Conservation (phyloP, 140 eudicot species). For the Erigeron philadelphicus region DNA sequence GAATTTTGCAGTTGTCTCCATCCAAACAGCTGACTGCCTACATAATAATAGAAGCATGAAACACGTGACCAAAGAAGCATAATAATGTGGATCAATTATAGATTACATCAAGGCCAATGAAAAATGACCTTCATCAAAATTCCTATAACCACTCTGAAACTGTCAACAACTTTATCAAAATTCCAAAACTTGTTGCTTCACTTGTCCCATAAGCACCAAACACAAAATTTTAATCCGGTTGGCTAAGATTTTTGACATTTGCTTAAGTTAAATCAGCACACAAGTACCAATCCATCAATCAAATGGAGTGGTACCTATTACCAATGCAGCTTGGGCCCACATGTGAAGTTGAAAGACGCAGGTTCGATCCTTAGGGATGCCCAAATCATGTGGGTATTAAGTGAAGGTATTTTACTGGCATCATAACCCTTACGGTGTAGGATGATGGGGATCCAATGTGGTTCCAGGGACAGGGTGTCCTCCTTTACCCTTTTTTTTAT, state of each 20-base stretch:
- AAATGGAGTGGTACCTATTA: no score
- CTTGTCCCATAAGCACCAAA: slow-evolving; percentile 17
- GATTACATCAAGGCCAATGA: not conserved
- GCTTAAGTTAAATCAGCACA: not conserved
- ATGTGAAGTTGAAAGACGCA: no score
- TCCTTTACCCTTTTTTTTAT: no score
- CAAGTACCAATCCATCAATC: no score
- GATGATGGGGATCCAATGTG: no score
- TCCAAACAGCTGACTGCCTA: slow-evolving; percentile 97
- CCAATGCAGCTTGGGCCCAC: no score
- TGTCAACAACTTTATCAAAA: not conserved
- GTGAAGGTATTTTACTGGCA: no score
- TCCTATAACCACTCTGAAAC: slow-evolving; percentile 4
- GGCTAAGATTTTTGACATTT: slow-evolving; percentile 15
- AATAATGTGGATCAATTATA: not conserved
- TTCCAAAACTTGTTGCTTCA: slow-evolving; percentile 6
- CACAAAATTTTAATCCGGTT: slow-evolving; percentile 13
- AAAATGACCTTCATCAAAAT: slow-evolving; percentile 3
- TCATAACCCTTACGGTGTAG: not conserved
- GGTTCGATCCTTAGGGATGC: no score
- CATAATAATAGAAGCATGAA: slow-evolving; percentile 23
- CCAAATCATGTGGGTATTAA: no score
- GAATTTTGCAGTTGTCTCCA: slow-evolving; percentile 85
- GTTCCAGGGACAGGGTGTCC: no score
- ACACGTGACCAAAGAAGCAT: slow-evolving; percentile 3